Evolutionary conservation across 805 yeast genomes (phyloP), one percentile per base, ranked within the genome.

Genomic region (Candida tammaniensis): DNA sequence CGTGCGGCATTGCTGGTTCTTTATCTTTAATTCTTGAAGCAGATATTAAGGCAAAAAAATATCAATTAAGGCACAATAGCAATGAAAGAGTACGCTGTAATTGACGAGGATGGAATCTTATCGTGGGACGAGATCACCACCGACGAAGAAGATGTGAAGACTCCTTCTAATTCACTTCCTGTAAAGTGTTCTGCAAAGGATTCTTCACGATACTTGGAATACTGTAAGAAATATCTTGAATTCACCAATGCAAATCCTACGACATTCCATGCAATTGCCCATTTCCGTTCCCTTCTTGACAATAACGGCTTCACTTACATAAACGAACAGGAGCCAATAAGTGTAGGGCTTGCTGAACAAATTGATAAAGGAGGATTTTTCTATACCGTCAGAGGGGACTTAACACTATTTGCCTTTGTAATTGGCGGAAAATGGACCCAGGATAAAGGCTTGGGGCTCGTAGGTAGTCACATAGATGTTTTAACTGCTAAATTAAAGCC

Each of bases 391-490:
- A 74, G 95, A 57, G 80, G 77, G 51, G 86, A 84, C 20, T 71
- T 86, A 5, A 65, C 78, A 27, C 56, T 86, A 20, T 74, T 76
- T 16, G 93, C 94, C 1, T 85, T 86, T 46, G 72, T 71, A 8
- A 64, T 85, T 17, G 95, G 94, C 30, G 52, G 64, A 26, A 58
- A 76, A 25, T 86, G 89, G 83, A 62, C 61, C 3, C 79, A 84
- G 2, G 72, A 72, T 22, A 62, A 69, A 27, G 86, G 87, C 37
- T 78, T 80, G 1, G 93, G 86, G 30, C 69, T 77, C 30, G 71
- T 82, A 44, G 93, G 86, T 4, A 62, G 80, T n/a, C 94, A 85
- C 58, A 73, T 81, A 30, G 95, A 86, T 59, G 73, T 91, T 0
- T 63, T 85, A 42, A 72, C 86, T 10, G 76, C 74, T 4, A 69